Conservation (phyloP, 305 asterid species). For the Fraxinus albicans region DNA sequence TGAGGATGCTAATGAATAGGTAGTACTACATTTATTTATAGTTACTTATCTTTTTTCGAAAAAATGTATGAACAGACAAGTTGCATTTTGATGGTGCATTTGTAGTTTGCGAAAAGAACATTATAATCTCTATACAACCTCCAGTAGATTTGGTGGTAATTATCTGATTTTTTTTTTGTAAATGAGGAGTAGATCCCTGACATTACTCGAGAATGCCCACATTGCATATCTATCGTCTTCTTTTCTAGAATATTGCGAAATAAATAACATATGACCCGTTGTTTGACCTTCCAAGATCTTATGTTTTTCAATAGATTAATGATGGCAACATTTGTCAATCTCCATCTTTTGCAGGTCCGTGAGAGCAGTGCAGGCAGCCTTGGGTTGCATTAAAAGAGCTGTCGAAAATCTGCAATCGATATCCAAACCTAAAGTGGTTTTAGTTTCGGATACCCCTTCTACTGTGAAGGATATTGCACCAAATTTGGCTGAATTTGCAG, state of each 20-base stretch:
- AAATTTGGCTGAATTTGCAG: constrained; percentile 60
- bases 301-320: background rate
- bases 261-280: background rate
- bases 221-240: background rate
- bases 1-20: constrained; percentile 99
- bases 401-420: constrained; percentile 32
- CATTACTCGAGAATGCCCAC: background rate
- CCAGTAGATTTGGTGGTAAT: background rate
- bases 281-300: background rate
- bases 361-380: constrained; percentile 74
- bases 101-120: background rate
- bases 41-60: background rate
- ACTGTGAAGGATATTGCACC: constrained; percentile 56
- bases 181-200: background rate
- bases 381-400: constrained; percentile 60
- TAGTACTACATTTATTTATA: constrained; percentile 39
- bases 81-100: background rate
- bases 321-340: background rate
- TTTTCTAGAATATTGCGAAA: background rate
- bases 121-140: background rate
- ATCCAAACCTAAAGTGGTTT: constrained; percentile 64
- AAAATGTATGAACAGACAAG: background rate
- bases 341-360: constrained; percentile 57
- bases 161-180: background rate
- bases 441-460: constrained; percentile 87